Evolutionary conservation across 768 basidiomycete genomes (phyloP), one percentile per base, ranked within the genome.

Genomic region (Pholiota microspora): DNA sequence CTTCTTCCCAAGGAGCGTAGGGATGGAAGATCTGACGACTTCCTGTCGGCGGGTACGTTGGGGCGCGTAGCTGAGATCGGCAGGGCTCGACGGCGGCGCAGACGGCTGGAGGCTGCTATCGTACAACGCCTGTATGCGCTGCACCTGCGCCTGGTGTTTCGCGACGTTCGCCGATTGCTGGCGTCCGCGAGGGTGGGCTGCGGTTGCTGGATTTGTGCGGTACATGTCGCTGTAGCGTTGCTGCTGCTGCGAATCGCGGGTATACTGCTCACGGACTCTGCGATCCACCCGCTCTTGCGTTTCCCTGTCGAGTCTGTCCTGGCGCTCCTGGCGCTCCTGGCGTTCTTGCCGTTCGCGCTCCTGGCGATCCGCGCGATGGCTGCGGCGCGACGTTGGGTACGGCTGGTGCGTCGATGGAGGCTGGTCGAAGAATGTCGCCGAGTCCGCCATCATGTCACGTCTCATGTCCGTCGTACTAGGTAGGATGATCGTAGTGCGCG

Each of bases 21-120:
- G 87, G 51, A 89, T 83, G 10, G 81, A 81, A 10, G 85, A 86
- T 46, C 74, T 71, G 25, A 89, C 83, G 15, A 80, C 77, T 66
- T 89, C 85, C 58, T 35, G 49, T 35, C 7, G 25, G 53, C 10
- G 15, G 44, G 13, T 49, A 29, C 10, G 56, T 48, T 0, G 45
- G 24, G 10, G 55, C 40, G 15, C 55, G 40, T 13, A 51, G 51
- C 25, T 54, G 8, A 51, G 51, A 1, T 47, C 53, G 16, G 57
- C 58, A 32, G 45, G 61, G 25, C 51, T 60, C 36, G 62, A 59
- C 21, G 62, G 63, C 35, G 63, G 65, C 9, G 58, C 56, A 16
- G 58, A 16, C 3, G 64, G 64, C 42, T 62, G 57, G 28, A 62
- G 64, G 40, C 69, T 66, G 24, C 66, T 59, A 34, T 71, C 71